Evolutionary conservation across 345 rosid species (phyloP).

Genomic region (Mallotus nudiflorus): DNA sequence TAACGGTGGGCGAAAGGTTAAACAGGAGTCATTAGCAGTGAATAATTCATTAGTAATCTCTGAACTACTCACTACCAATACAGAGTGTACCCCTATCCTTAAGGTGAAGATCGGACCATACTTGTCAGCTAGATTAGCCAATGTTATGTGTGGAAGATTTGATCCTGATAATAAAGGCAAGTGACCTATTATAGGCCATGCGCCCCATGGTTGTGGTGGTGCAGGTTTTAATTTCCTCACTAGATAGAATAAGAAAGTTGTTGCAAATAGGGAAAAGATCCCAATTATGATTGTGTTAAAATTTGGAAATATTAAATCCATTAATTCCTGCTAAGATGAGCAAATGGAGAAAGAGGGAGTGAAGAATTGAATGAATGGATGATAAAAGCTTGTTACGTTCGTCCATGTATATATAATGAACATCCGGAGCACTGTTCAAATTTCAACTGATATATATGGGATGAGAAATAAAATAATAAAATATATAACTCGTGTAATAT

Average conservation of each 20-base stretch:
- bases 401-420: too few relatives aligned
- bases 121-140: conserved; percentile 38
- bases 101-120: conserved; percentile 41
- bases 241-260: background rate
- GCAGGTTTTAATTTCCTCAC: background rate
- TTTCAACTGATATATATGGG: too few relatives aligned
- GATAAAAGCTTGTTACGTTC: too few relatives aligned
- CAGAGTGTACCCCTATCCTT: conserved; percentile 27
- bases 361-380: too few relatives aligned
- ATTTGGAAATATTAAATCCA: background rate
- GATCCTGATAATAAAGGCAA: conserved; percentile 13
- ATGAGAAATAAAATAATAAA: too few relatives aligned
- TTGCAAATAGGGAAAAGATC: background rate
- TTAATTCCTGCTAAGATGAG: too few relatives aligned
- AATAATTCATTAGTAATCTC: conserved; percentile 39
- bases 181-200: conserved; percentile 51
- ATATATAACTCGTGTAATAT: too few relatives aligned
- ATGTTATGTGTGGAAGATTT: conserved; percentile 27
- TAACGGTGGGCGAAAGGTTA: conserved; percentile 28
- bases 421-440: too few relatives aligned
- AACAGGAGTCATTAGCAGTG: conserved; percentile 31
- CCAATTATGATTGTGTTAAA: background rate
- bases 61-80: conserved; percentile 34
- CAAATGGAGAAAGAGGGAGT: too few relatives aligned
- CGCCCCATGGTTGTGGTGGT: background rate